Conservation (phyloP, 1,139 yeast species). For the Taphrina communis region DNA sequence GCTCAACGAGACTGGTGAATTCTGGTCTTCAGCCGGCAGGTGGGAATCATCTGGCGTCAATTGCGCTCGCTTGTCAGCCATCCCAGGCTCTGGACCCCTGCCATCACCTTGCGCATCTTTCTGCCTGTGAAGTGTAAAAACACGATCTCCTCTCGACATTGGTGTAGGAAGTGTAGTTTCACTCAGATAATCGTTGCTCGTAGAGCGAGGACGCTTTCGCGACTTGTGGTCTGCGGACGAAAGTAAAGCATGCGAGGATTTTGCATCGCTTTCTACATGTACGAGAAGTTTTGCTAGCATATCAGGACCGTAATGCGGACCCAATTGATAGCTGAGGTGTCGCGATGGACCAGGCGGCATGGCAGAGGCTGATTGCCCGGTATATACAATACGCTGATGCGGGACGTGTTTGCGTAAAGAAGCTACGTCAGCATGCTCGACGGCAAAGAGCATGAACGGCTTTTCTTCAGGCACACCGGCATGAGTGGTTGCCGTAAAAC, state of each 20-base stretch:
- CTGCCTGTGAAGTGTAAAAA: too few relatives aligned
- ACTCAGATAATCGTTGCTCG: background rate
- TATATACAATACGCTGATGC: background rate
- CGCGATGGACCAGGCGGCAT: background rate
- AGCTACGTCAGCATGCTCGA: background rate
- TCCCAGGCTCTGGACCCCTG: too few relatives aligned
- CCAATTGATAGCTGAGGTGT: conserved; percentile 1
- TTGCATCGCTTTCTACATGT: background rate
- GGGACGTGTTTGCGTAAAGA: background rate
- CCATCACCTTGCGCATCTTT: too few relatives aligned
- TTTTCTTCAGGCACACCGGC: background rate
- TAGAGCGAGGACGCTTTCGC: conserved; percentile 4
- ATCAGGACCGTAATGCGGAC: conserved; percentile 17
- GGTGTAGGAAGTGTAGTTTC: background rate
- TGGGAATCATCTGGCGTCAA: too few relatives aligned
- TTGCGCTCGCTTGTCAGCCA: too few relatives aligned
- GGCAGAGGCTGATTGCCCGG: background rate
- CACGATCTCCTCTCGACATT: background rate
- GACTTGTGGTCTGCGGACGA: background rate
- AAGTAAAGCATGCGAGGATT: background rate
- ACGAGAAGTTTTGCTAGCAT: background rate
- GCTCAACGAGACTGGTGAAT: background rate
- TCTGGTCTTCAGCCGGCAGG: background rate
- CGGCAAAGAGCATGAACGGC: background rate
- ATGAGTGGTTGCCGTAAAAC: background rate